Evolutionary conservation across 176 grass and related monocot genomes (phyloP), one percentile per base, ranked within the genome.

Genomic region (Chloris gayana): DNA sequence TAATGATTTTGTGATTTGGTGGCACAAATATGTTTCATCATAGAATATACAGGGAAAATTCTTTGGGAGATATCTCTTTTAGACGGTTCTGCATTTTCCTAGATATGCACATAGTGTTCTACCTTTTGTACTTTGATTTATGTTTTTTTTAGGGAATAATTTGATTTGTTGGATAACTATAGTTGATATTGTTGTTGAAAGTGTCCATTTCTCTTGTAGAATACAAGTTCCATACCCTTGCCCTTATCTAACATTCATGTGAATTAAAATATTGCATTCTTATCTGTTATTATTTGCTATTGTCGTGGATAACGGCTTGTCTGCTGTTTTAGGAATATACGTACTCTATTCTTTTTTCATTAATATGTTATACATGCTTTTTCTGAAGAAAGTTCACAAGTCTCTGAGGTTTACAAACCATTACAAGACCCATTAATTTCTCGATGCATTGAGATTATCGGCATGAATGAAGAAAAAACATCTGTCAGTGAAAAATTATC

Each of bases 341-440:
- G 21, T 70, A 69, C 69, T 74, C 2, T 57, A 31, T 76, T 63
- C 25, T 64, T 33, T 53, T 53, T 54, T 84, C 22, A 74, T 22
- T 81, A 64, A 83, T 70, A 71, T 72, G 25, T 61, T 76, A 24
- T 68, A 54, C 21, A 41, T 94, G 29, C 32, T 58, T 82, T 87
- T 88, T 82, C 75, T 82, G 74, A 91, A 94, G 81, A 89, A 89
- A 98, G 95, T 66, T 91, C 83, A 75, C 89, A 93, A 87, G 72
- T 83, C 69, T 83, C 77, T 63, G 95, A 98, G 75, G 70, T 98
- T 72, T 93, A 98, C 88, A 94, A 93, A 75, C 86, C 92, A 83
- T 82, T 98, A 81, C 88, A 98, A 91, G 95, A 98, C 82, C 88
- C 81, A 17, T 91, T 94, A 80, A 89, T 98, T 87, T 85, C 84